Evolutionary conservation across 345 rosid species (phyloP).

Genomic region (Lepidium africanum): DNA sequence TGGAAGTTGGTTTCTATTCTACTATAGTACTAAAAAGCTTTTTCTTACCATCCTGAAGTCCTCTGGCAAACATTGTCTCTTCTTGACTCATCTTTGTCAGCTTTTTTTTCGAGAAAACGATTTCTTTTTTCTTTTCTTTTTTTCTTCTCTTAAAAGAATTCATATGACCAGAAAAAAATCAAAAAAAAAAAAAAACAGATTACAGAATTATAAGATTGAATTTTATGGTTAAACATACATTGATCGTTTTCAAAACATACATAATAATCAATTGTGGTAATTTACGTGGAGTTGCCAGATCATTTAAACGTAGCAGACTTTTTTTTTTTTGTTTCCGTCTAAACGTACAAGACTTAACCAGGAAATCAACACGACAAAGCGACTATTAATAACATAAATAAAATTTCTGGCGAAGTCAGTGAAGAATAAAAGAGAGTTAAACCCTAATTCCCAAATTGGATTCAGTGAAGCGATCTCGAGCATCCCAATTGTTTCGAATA

Average conservation of each 20-base stretch:
- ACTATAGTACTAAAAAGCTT: not conserved
- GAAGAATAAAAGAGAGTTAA: not conserved
- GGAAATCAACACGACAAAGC: not conserved
- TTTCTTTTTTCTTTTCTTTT: too few relatives aligned
- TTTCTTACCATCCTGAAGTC: not conserved
- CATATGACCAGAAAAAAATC: too few relatives aligned
- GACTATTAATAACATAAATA: not conserved
- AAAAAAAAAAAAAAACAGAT: too few relatives aligned
- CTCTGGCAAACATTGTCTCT: not conserved
- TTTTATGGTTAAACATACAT: too few relatives aligned
- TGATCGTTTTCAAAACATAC: too few relatives aligned
- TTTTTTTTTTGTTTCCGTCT: too few relatives aligned
- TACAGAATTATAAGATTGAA: too few relatives aligned
- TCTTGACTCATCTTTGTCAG: not conserved
- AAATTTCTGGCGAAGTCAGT: not conserved
- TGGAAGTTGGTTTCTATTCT: not conserved
- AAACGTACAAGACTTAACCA: too few relatives aligned
- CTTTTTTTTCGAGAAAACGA: not conserved
- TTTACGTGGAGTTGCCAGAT: too few relatives aligned
- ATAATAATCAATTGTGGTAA: too few relatives aligned
- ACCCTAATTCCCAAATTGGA: constrained; percentile 28
- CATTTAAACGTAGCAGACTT: too few relatives aligned
- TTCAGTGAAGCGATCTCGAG: not conserved
- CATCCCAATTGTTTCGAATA: not conserved
- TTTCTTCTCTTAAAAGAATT: too few relatives aligned